Evolutionary conservation across 1,284 basidiomycete species (phyloP), one percentile per base, ranked within the genome.

Genomic region (Cutaneotrichosporon sp.): DNA sequence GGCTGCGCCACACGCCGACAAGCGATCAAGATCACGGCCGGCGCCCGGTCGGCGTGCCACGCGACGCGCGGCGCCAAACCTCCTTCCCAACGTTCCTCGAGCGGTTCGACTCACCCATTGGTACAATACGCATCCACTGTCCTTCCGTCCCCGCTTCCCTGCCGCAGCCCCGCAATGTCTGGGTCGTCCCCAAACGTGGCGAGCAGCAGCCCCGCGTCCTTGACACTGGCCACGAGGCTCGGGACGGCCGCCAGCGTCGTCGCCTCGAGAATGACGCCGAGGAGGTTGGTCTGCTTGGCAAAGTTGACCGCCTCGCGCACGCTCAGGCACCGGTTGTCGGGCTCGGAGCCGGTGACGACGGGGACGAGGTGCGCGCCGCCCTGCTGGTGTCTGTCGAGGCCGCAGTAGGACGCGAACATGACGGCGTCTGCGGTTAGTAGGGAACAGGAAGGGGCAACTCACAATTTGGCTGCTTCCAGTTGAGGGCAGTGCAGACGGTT

Each of bases 401-500:
- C 92, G 76, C 94, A 97, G 72, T 87, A 87, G 13, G 90, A 90
- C 9, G 89, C 88, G 77, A 98, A 92, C 81, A 99, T 97, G 31
- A 99, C 95, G 56, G 97, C 93, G 83, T 97, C 92, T 94, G 43
- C 59, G 62, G 59, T 52, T 54, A 49, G 78, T 85, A 77, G 2
- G n/a, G n/a, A n/a, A n/a, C n/a, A 36, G n/a, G 53, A 7, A 13
- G 14, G 38, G 1, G 27, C 14, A n/a, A 27, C 92, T 72, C 63
- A 76, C 77, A 97, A 78, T 99, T 99, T 18, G 97, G 97, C 80
- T 99, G 97, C 81, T 99, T 99, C 95, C 97, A 98, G 78, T 99
- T 98, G 59, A 99, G 59, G 54, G 77, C 79, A 33, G 73, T 73
- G 58, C 92, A 95, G 3, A 92, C 85, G 69, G 90, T 89, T 13